Evolutionary conservation across 1,139 yeast species (phyloP), one percentile per base, ranked within the genome.

Genomic region (Yamadazyma siamensis): DNA sequence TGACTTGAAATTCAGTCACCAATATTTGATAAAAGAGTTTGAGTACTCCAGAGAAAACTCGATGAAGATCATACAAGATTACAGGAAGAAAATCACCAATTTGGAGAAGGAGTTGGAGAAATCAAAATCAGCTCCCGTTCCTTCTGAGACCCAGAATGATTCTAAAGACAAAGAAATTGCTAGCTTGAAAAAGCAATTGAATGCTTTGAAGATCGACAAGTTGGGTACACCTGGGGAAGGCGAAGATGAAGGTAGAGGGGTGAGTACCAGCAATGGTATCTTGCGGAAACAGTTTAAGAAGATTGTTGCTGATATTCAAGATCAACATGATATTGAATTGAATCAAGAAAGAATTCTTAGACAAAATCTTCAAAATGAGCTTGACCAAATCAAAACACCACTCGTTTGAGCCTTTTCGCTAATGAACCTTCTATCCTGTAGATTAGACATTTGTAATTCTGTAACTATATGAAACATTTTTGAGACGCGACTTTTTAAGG

Each of bases 201-300:
- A 71, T 28, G 40, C 62, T n/a, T 50, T 76, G 32, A 65, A 59
- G 40, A 63, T 78, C 19, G 82, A 78, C 29, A 61, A 52, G 32
- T 47, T 77, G 24, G 79, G 78, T 5, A 31, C 32, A 32, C 46
- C 48, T 7, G 56, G 2, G 46, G 48, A 20, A 32, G 37, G 34
- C 13, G 54, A 46, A 5, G 50, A 44, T 9, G 17, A 43, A 50
- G 32, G 56, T 55, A 14, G 43, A 44, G 46, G 52, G 15, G 29
- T 24, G 16, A 33, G 38, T 7, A 57, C 50, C 40, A 61, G 68
- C 44, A 65, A 55, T 31, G 71, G 65, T 1, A 75, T 80, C 2
- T 59, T 84, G 44, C 66, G 88, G 35, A 73, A 78, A 43, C 89
- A 84, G 54, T 84, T 84, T 61, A 78, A 77, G 47, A 77, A 75